These are phyloP conservation scores for Phlebiopsis flavidoalba DNA, from an alignment of 768 basidiomycete genomes.

Conservation along the genomic window DNA sequence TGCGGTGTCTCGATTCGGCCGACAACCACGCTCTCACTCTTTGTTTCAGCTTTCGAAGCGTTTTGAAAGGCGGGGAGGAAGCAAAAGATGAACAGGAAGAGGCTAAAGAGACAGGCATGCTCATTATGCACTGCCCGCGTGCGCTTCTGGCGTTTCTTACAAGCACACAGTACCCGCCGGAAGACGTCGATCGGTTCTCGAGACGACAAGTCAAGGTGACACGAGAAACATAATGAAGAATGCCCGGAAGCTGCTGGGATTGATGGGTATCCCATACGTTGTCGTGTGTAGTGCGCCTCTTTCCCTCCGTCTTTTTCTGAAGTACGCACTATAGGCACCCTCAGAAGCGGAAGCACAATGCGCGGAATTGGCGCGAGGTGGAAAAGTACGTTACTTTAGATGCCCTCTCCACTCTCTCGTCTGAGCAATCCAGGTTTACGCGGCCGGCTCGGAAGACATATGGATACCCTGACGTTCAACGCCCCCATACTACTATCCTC, in stretches of 20 bases:
- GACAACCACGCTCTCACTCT: neutral
- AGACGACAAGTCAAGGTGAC: constrained; percentile 94
- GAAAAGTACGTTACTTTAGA: constrained; percentile 52
- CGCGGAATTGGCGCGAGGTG: constrained; percentile 94
- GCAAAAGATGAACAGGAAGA: constrained; percentile 95
- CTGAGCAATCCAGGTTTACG: constrained; percentile 65
- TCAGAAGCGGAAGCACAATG: constrained; percentile 99
- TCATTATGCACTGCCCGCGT: too few species aligned
- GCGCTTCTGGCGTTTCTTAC: neutral
- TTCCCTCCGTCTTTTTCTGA: neutral
- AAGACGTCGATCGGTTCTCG: constrained; percentile 88
- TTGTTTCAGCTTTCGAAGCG: constrained; percentile 82
- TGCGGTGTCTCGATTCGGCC: constrained; percentile 27
- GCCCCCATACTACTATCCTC: constrained; percentile 85
- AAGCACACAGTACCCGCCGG: constrained; percentile 57
- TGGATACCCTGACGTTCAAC: constrained; percentile 97
- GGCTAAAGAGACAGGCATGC: constrained; percentile 84
- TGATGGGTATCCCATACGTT: constrained; percentile 98
- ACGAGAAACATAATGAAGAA: constrained; percentile 92
- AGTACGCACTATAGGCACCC: constrained; percentile 60
- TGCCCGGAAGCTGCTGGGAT: constrained; percentile 76
- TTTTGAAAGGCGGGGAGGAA: constrained; percentile 83
- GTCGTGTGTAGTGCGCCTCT: constrained; percentile 50
- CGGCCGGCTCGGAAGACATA: constrained; percentile 98
- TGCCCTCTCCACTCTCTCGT: neutral